phyloP scores from a whole-genome alignment of 208 protist species.

The Angomonas deanei region DNA sequence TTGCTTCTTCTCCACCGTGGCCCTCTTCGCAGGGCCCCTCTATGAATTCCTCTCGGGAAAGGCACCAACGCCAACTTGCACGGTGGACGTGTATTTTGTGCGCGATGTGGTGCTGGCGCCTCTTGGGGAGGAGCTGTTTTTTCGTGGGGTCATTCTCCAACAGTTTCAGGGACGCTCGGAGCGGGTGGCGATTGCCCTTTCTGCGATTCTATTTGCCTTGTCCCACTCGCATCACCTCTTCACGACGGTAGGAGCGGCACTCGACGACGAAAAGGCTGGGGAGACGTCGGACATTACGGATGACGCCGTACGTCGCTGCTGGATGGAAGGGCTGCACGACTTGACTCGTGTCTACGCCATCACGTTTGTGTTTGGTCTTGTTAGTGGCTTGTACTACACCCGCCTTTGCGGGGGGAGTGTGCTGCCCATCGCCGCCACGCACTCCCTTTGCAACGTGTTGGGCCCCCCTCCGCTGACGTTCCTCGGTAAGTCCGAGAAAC shows the following conservation, averaged over 20 bases:
- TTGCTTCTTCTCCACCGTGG: neutral
- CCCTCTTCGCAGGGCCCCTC: slow-evolving; percentile 4
- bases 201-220: slow-evolving; percentile 52
- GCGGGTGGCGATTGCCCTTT: slow-evolving; percentile 23
- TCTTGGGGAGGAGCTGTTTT: slow-evolving; percentile 72
- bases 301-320: slow-evolving; percentile 11
- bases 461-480: slow-evolving; percentile 41
- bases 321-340: slow-evolving; percentile 8
- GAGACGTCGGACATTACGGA: no score
- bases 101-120: slow-evolving; percentile 55
- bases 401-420: slow-evolving; percentile 35
- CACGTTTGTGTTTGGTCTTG: slow-evolving; percentile 44
- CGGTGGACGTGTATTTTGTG: slow-evolving; percentile 12
- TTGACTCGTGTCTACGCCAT: slow-evolving; percentile 16
- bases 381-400: slow-evolving; percentile 55
- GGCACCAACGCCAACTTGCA: neutral
- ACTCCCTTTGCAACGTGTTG: slow-evolving; percentile 65
- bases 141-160: slow-evolving; percentile 54
- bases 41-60: slow-evolving; percentile 4
- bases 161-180: slow-evolving; percentile 23
- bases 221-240: slow-evolving; percentile 62
- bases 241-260: no score
- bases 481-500: neutral
- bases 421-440: slow-evolving; percentile 27
- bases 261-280: slow-evolving; percentile 5